Percentiles rank a stretch among this genome's conserved stretches.
phyloP scores from a whole-genome alignment of 805 yeast genomes.

The Kazachstania kunashirensis region DNA sequence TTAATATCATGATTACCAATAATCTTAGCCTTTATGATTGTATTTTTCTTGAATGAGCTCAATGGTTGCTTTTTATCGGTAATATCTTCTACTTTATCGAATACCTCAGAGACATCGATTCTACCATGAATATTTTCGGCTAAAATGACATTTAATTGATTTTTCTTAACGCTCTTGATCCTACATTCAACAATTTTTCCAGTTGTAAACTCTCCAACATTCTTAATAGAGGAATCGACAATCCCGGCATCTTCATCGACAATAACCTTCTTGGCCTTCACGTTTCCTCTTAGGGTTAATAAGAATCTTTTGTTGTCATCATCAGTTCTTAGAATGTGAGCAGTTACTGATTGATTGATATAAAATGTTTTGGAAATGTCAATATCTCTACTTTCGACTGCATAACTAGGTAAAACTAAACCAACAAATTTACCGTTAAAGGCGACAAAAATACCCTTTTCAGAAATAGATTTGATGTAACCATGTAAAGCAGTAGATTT shows the following conservation, averaged over 20 bases:
- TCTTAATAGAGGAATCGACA: conserved; percentile 43
- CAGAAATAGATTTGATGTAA: conserved; percentile 67
- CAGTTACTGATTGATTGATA: conserved; percentile 61
- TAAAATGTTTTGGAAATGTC: conserved; percentile 47
- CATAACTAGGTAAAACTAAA: conserved; percentile 65
- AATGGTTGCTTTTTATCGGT: conserved; percentile 51
- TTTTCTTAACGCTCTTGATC: conserved; percentile 54
- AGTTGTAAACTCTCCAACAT: conserved; percentile 41
- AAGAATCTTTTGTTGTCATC: conserved; percentile 61
- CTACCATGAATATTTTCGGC: conserved; percentile 77
- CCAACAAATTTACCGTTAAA: conserved; percentile 79
- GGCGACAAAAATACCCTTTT: conserved; percentile 70
- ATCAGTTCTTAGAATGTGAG: conserved; percentile 58
- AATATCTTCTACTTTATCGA: conserved; percentile 44
- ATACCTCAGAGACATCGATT: conserved; percentile 64
- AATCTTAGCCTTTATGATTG: conserved; percentile 49
- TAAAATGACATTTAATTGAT: conserved; percentile 64
- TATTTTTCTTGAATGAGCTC: conserved; percentile 47
- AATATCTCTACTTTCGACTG: conserved; percentile 42
- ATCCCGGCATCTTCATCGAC: conserved; percentile 38
- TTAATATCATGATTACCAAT: conserved; percentile 71
- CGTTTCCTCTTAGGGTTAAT: conserved; percentile 42
- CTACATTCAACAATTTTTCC: conserved; percentile 55
- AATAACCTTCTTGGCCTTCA: conserved; percentile 6
- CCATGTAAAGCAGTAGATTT: conserved; percentile 51